Percentiles rank a stretch among this genome's conserved stretches.
phyloP scores from a whole-genome alignment of 371 early-diverging fungal species.

The Syncephalastrum sp. region DNA sequence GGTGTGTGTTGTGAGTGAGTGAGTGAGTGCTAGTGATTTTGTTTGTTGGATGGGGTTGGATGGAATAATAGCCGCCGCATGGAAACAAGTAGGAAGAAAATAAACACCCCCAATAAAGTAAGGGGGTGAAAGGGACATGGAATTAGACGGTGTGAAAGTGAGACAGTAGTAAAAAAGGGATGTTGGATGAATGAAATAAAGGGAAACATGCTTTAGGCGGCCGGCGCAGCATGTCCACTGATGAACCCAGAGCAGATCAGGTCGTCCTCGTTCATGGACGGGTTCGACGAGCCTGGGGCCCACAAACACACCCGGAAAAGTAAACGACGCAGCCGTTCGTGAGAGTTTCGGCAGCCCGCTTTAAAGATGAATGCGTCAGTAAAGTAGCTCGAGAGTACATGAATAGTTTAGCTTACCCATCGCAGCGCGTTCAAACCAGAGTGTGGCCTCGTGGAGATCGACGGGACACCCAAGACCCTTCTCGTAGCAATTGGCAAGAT shows the following conservation, averaged over 20 bases:
- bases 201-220: conserved; percentile 34
- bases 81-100: too few species aligned
- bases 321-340: conserved; percentile 51
- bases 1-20: too few species aligned
- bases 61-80: too few species aligned
- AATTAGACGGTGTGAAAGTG: too few species aligned
- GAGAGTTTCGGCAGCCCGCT: conserved; percentile 57
- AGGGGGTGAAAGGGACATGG: too few species aligned
- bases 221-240: conserved; percentile 50
- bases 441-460: conserved; percentile 57
- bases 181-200: background rate
- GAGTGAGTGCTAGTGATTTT: too few species aligned
- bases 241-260: conserved; percentile 40
- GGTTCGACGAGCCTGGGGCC: conserved; percentile 26
- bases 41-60: too few species aligned
- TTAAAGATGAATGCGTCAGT: conserved; percentile 9
- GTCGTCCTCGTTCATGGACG: conserved; percentile 29
- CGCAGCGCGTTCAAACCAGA: conserved; percentile 72
- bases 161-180: background rate
- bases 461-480: conserved; percentile 66
- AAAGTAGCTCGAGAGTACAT: background rate
- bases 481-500: conserved; percentile 66
- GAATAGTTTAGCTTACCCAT: conserved; percentile 23
- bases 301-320: conserved; percentile 45
- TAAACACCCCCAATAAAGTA: too few species aligned